Evolutionary conservation across 1,139 yeast genomes (phyloP).

Genomic region (Arxiozyma bovina): DNA sequence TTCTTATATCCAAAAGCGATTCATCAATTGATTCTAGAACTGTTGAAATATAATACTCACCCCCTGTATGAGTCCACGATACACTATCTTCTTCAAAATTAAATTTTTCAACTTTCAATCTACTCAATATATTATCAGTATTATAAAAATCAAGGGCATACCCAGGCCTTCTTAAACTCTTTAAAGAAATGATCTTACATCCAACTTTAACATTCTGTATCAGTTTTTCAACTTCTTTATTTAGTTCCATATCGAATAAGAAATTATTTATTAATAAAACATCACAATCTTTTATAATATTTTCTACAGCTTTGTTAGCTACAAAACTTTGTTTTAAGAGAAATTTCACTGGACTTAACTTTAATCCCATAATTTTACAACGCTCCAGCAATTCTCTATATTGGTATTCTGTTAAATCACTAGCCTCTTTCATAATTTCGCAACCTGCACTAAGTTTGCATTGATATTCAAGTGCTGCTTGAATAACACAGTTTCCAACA

Average conservation of each 20-base stretch:
- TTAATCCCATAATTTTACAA: conserved; percentile 54
- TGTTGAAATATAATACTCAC: conserved; percentile 68
- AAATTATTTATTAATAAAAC: conserved; percentile 76
- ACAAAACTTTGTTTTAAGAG: conserved; percentile 66
- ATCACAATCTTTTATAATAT: conserved; percentile 52
- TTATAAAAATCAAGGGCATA: conserved; percentile 46
- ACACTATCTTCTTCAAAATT: conserved; percentile 66
- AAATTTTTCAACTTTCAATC: conserved; percentile 54
- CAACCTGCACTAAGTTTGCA: conserved; percentile 73
- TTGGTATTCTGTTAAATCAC: conserved; percentile 57
- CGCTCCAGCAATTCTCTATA: conserved; percentile 49
- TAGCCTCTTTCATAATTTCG: conserved; percentile 81
- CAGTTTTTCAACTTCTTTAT: conserved; percentile 57
- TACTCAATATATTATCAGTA: conserved; percentile 54
- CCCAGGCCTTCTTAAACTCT: conserved; percentile 50
- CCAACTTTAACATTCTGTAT: conserved; percentile 62
- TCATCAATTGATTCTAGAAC: conserved; percentile 43
- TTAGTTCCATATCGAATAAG: conserved; percentile 66
- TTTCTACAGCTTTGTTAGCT: conserved; percentile 47
- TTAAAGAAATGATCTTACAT: conserved; percentile 66
- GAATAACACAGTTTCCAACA: conserved; percentile 85
- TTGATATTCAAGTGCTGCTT: conserved; percentile 83
- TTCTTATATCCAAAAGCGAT: conserved; percentile 31
- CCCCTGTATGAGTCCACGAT: conserved; percentile 81
- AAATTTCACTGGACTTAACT: conserved; percentile 46